Evolutionary conservation across 2,329 filamentous ascomycete genomes (phyloP).

Genomic region (Sporothrix euskadiensis): DNA sequence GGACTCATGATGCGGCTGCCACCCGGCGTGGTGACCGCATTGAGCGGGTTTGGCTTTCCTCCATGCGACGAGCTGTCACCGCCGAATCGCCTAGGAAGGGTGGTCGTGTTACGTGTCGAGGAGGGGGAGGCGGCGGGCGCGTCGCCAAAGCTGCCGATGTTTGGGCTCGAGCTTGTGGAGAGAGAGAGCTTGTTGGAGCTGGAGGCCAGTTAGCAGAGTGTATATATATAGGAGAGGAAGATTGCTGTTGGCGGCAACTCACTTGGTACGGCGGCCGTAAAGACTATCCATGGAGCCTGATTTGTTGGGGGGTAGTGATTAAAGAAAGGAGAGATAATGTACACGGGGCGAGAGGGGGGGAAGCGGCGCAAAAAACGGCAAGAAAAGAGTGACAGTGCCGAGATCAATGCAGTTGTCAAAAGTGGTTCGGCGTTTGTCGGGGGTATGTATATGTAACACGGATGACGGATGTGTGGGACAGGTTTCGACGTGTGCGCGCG

Average conservation of each 20-base stretch:
- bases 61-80: slow-evolving; percentile 72
- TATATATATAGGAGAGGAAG: not conserved
- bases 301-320: slow-evolving; percentile 33
- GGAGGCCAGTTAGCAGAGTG: slow-evolving; percentile 25
- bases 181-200: slow-evolving; percentile 90
- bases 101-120: slow-evolving; percentile 56
- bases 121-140: slow-evolving; percentile 51
- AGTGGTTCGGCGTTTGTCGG: not conserved
- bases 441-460: not conserved
- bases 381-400: slow-evolving; percentile 14
- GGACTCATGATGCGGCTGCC: slow-evolving; percentile 68
- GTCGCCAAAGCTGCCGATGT: slow-evolving; percentile 27
- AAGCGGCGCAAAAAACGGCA: not conserved
- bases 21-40: slow-evolving; percentile 69
- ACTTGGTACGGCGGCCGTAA: slow-evolving; percentile 86
- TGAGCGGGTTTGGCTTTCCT: slow-evolving; percentile 73
- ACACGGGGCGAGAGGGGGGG: slow-evolving; percentile 30
- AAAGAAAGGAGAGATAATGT: slow-evolving; percentile 17
- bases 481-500: not conserved
- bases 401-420: not conserved
- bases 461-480: slow-evolving; percentile 18
- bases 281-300: slow-evolving; percentile 57
- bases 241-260: slow-evolving; percentile 42
- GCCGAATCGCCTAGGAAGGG: slow-evolving; percentile 73
- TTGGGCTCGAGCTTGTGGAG: slow-evolving; percentile 54